A percentile compares a stretch with the other conserved stretches of the same genome.
phyloP scores from a whole-genome alignment of 2,329 filamentous ascomycete genomes.

The Chalaropsis ovoidea region DNA sequence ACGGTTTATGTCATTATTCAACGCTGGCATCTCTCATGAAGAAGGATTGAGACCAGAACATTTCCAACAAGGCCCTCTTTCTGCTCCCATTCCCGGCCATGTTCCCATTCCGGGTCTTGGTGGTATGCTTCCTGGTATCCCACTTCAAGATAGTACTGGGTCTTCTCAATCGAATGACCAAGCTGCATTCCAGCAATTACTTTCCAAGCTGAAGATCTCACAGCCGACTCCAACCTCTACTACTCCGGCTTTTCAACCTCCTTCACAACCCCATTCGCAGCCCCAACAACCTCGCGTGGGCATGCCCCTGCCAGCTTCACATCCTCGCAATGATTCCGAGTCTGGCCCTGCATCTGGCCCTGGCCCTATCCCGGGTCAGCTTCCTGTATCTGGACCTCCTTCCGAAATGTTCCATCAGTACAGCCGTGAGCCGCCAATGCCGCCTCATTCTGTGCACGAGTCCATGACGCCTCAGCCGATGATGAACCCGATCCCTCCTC shows the following conservation, averaged over 20 bases:
- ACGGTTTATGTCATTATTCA: slow-evolving; percentile 75
- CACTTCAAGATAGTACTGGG: slow-evolving; percentile 39
- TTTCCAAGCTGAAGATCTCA: slow-evolving; percentile 67
- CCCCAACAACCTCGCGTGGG: slow-evolving; percentile 32
- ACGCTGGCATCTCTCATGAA: slow-evolving; percentile 34
- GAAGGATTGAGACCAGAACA: slow-evolving; percentile 20
- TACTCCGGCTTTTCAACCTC: slow-evolving; percentile 30
- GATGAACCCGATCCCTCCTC: slow-evolving; percentile 38
- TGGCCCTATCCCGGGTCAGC: slow-evolving; percentile 7
- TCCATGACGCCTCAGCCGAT: slow-evolving; percentile 43
- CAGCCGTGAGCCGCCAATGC: slow-evolving; percentile 33
- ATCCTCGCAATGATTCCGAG: slow-evolving; percentile 18
- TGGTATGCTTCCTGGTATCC: slow-evolving; percentile 27
- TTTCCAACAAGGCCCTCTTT: slow-evolving; percentile 20
- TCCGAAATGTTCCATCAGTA: slow-evolving; percentile 24
- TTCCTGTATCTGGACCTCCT: slow-evolving; percentile 16
- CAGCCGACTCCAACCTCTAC: slow-evolving; percentile 37
- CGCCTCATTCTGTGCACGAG: slow-evolving; percentile 37
- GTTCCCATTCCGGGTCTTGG: slow-evolving; percentile 17
- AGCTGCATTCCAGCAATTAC: slow-evolving; percentile 71
- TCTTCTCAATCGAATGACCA: slow-evolving; percentile 47
- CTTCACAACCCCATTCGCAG: slow-evolving; percentile 33
- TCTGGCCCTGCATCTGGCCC: not conserved
- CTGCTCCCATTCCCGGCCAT: slow-evolving; percentile 22
- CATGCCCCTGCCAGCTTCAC: slow-evolving; percentile 23